Conservation (phyloP, 257 asterid species). For the Thymus mandschuricus region DNA sequence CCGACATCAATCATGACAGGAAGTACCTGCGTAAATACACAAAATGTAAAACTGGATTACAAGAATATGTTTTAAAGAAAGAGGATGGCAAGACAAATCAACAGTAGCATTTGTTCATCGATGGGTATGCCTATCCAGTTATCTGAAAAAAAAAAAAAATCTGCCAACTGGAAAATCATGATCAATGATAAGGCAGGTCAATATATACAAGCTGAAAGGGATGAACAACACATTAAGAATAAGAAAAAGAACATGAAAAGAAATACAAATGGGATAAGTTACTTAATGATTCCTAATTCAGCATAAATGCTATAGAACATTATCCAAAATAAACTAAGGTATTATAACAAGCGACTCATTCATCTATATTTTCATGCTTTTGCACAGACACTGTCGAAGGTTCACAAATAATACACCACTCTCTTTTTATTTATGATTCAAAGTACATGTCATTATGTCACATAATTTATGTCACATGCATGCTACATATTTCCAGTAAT, state of each 20-base stretch:
- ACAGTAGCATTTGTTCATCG: too few relatives aligned
- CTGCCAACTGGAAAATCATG: slow-evolving; percentile 9
- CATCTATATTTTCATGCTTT: slow-evolving; percentile 18
- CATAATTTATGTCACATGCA: too few relatives aligned
- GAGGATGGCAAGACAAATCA: slow-evolving; percentile 17
- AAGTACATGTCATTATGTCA: slow-evolving; percentile 13
- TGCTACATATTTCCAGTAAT: neutral
- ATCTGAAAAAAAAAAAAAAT: too few relatives aligned
- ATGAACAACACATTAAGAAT: slow-evolving; percentile 1
- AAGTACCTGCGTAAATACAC: slow-evolving; percentile 61
- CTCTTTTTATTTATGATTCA: neutral
- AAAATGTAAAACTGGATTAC: slow-evolving; percentile 21
- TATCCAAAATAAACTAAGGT: slow-evolving; percentile 7
- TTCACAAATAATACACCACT: neutral
- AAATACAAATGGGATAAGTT: too few relatives aligned
- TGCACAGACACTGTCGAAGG: slow-evolving; percentile 1
- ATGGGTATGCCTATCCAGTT: slow-evolving; percentile 22
- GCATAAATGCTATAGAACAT: neutral
- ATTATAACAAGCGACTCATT: slow-evolving; percentile 8
- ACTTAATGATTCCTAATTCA: slow-evolving; percentile 14
- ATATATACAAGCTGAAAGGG: slow-evolving; percentile 7
- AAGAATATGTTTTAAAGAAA: slow-evolving; percentile 26
- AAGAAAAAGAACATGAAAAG: too few relatives aligned
- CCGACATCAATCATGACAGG: slow-evolving; percentile 99
- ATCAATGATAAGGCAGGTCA: slow-evolving; percentile 19